Evolutionary conservation across 108 stramenopile genomes (phyloP), one percentile per base, ranked within the genome.

Genomic region (Skeletonema grethae): DNA sequence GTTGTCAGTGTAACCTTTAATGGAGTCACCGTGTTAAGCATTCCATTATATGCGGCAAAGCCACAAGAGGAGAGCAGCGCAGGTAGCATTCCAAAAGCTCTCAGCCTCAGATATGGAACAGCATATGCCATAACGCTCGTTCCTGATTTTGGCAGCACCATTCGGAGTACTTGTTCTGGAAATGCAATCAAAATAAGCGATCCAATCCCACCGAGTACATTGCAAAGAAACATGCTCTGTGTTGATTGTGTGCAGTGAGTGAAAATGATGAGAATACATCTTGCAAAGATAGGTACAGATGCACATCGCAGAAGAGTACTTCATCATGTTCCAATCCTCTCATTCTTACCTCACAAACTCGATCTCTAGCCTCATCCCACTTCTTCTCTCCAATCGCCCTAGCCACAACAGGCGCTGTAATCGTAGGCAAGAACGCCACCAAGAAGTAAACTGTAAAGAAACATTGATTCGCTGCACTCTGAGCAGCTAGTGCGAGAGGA

Each of bases 401-500:
- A 2, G 91, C 90, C 48, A 95, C 90, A 34, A 88, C 35, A 1
- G 94, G 91, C 15, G 94, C 87, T 2, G 90, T 95, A 57, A 95
- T 87, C 29, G 85, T 90, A 7, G 94, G 94, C 38, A 95, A 57
- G 62, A 90, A 91, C 2, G 88, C 79, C 39, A 88, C 84, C 31
- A 92, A 35, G 61, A 90, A 95, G 67, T 82, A 95, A 0, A 90
- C 25, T 6, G 88, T 86, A 72, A 86, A 88, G 72, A 89, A 89
- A 45, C 87, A 88, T 69, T 90, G 87, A 76, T 92, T 95, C 36
- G 94, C 91, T 0, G 94, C 94, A n/a, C 84, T 73, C 67, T 90
- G 89, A 5, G 88, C 94, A 35, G 94, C 91, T 61, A 95, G 55
- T 4, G 90, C 86, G 34, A 95, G 57, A 7, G 90, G 89, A 56